These are phyloP conservation scores for Opeltia flavorubescens DNA, from an alignment of 495 filamentous ascomycete genomes.

Conservation along the genomic window DNA sequence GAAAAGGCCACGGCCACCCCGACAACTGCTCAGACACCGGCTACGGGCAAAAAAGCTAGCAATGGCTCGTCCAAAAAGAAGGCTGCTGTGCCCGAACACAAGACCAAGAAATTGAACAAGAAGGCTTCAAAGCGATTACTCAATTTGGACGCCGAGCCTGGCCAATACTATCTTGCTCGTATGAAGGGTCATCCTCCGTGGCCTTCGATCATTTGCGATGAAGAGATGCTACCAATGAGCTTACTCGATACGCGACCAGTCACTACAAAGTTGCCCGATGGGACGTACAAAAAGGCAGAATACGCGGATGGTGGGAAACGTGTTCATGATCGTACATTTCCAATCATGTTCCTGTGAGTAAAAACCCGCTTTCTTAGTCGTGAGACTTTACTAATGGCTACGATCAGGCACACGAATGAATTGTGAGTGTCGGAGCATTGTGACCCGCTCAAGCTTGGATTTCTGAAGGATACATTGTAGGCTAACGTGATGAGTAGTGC, in stretches of 20 bases:
- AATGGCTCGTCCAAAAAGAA: slow-evolving; percentile 42
- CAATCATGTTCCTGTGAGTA: slow-evolving; percentile 69
- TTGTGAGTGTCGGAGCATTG: slow-evolving; percentile 70
- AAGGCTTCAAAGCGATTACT: slow-evolving; percentile 63
- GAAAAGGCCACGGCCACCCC: slow-evolving; percentile 16
- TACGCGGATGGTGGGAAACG: slow-evolving; percentile 74
- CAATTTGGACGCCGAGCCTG: slow-evolving; percentile 67
- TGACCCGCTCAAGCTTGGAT: no score
- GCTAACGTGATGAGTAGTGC: slow-evolving; percentile 36
- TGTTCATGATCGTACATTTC: slow-evolving; percentile 67
- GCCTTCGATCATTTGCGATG: slow-evolving; percentile 82
- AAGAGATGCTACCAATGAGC: slow-evolving; percentile 69
- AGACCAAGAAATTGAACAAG: slow-evolving; percentile 67
- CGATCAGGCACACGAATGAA: slow-evolving; percentile 56
- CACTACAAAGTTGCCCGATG: slow-evolving; percentile 63
- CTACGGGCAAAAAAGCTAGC: slow-evolving; percentile 30
- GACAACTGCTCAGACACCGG: slow-evolving; percentile 20
- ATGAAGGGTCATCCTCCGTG: slow-evolving; percentile 84
- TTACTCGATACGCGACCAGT: slow-evolving; percentile 63
- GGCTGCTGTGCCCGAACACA: slow-evolving; percentile 53
- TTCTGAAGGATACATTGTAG: background rate
- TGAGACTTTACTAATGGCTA: slow-evolving; percentile 5
- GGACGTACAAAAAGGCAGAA: slow-evolving; percentile 61
- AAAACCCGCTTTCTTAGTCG: background rate
- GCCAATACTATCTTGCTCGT: slow-evolving; percentile 72